These are phyloP conservation scores for Fusarium oligoseptatum DNA, from an alignment of 2,329 filamentous ascomycete genomes.

Conservation along the genomic window DNA sequence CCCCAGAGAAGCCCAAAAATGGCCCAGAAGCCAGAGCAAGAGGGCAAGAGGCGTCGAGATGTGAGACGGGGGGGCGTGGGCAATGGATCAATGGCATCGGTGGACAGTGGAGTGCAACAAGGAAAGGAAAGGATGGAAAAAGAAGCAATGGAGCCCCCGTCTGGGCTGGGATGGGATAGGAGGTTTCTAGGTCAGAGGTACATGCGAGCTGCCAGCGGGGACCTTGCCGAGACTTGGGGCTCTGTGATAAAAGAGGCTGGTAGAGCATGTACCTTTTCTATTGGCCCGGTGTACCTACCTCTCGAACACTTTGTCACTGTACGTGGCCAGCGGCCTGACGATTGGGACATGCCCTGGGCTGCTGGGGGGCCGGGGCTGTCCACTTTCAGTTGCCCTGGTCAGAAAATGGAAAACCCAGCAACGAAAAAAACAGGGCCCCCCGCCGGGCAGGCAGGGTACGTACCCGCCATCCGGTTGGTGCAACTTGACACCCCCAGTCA, in stretches of 20 bases:
- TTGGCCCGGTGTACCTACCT: constrained; percentile 5
- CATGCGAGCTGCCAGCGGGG: constrained; percentile 12
- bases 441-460: constrained; percentile 38
- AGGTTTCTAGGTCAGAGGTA: constrained; percentile 22
- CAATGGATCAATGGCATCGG: constrained; percentile 33
- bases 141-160: constrained; percentile 40
- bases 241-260: constrained; percentile 12
- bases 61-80: constrained; percentile 38
- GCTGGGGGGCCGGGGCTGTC: constrained; percentile 5
- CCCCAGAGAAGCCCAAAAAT: constrained; percentile 34
- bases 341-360: constrained; percentile 12
- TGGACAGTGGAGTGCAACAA: constrained; percentile 34
- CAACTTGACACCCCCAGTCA: constrained; percentile 23
- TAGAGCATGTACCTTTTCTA: constrained; percentile 1
- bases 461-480: constrained; percentile 37
- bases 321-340: constrained; percentile 5
- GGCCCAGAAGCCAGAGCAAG: constrained; percentile 26
- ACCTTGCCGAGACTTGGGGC: constrained; percentile 27
- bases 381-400: constrained; percentile 35
- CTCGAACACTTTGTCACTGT: constrained; percentile 16
- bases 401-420: constrained; percentile 36
- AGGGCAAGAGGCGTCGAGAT: constrained; percentile 28
- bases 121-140: constrained; percentile 39
- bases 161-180: constrained; percentile 24
- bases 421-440: not conserved